phyloP scores from a whole-genome alignment of 1,284 basidiomycete species.

The Cryptococcus sp. region DNA sequence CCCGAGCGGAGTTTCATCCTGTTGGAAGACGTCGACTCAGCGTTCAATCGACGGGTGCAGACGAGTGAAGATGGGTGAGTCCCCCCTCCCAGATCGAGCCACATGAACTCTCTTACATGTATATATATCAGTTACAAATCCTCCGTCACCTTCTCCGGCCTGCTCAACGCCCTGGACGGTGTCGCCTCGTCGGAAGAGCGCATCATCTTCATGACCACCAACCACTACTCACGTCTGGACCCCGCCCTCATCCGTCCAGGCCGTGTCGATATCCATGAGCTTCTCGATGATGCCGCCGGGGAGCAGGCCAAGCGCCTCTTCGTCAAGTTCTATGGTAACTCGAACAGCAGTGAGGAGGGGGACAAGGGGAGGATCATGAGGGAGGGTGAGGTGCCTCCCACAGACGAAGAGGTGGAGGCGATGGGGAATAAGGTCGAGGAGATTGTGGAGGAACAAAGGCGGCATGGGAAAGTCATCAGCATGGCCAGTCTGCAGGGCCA shows the following conservation, averaged over 20 bases:
- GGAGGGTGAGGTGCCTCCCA: conserved; percentile 51
- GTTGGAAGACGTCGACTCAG: conserved; percentile 98
- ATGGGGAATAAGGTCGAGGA: conserved; percentile 57
- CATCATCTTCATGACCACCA: conserved; percentile 99
- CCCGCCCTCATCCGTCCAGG: conserved; percentile 93
- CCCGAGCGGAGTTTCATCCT: conserved; percentile 90
- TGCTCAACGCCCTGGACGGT: conserved; percentile 95
- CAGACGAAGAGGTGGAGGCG: conserved; percentile 55
- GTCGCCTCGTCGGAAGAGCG: conserved; percentile 95
- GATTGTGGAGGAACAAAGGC: conserved; percentile 56
- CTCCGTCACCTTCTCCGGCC: conserved; percentile 93
- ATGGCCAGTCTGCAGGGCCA: conserved; percentile 92
- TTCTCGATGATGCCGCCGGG: conserved; percentile 83
- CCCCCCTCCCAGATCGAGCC: neutral
- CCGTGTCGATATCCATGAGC: conserved; percentile 79
- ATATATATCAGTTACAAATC: conserved; percentile 69
- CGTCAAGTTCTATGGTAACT: conserved; percentile 69
- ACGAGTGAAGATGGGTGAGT: conserved; percentile 80
- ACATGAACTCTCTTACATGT: neutral
- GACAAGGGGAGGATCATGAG: conserved; percentile 26
- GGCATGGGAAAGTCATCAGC: conserved; percentile 62
- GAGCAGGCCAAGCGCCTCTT: conserved; percentile 78
- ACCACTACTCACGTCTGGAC: conserved; percentile 64
- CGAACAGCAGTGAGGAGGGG: conserved; percentile 8
- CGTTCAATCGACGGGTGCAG: conserved; percentile 87